Evolutionary conservation across 331 rosid species (phyloP).

Genomic region (Quercus phellos): DNA sequence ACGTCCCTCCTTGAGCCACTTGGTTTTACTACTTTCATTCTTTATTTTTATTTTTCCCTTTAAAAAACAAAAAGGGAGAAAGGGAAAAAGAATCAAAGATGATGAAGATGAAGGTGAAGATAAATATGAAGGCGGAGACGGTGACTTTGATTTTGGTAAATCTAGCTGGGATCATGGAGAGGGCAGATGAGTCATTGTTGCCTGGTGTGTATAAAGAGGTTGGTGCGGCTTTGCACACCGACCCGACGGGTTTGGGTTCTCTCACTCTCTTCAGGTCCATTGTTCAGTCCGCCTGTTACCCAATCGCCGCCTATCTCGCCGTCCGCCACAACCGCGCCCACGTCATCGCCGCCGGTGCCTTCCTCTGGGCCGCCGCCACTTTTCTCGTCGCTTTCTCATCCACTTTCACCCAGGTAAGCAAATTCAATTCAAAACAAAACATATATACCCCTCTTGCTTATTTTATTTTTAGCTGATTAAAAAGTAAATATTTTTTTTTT

Average conservation of each 20-base stretch:
- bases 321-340: conserved; percentile 78
- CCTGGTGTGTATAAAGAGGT: conserved; percentile 88
- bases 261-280: conserved; percentile 78
- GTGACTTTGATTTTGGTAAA: conserved; percentile 71
- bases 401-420: conserved; percentile 62
- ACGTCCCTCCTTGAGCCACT: too few relatives aligned
- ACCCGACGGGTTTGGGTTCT: conserved; percentile 78
- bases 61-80: not conserved
- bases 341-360: conserved; percentile 81
- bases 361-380: conserved; percentile 90
- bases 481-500: too few relatives aligned
- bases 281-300: conserved; percentile 70
- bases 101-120: not conserved
- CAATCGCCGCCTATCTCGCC: conserved; percentile 74
- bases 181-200: conserved; percentile 75
- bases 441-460: not conserved
- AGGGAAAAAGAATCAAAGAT: not conserved
- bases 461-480: too few relatives aligned
- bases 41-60: too few relatives aligned
- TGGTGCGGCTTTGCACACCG: conserved; percentile 80
- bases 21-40: too few relatives aligned
- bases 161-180: conserved; percentile 86
- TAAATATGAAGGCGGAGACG: conserved; percentile 54
- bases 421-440: too few relatives aligned
- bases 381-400: conserved; percentile 87